Conservation (phyloP, 257 asterid genomes). For the Lycium ferocissimum region DNA sequence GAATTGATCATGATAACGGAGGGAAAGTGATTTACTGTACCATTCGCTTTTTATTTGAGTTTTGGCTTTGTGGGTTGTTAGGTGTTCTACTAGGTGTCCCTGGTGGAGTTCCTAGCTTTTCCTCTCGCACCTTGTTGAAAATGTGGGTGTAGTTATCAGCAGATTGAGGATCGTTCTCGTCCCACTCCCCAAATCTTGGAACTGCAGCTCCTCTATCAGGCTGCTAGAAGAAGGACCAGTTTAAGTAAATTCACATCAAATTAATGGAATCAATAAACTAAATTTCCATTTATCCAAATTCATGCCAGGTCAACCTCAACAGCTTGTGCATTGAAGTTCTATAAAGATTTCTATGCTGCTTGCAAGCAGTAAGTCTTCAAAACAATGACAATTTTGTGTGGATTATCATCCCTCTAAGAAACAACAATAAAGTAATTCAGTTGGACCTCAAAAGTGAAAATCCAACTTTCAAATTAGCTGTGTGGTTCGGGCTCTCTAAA, state of each 20-base stretch:
- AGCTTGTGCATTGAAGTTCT: neutral
- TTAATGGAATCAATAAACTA: neutral
- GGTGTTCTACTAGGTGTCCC: slow-evolving; percentile 55
- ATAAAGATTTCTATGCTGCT: neutral
- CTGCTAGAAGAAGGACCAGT: slow-evolving; percentile 38
- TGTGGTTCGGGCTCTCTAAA: too few species aligned
- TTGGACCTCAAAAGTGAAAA: neutral
- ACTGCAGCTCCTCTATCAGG: slow-evolving; percentile 81
- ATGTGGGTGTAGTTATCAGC: slow-evolving; percentile 81
- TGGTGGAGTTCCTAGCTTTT: slow-evolving; percentile 54
- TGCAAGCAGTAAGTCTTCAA: slow-evolving; percentile 2
- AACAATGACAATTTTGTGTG: neutral
- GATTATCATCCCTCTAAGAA: neutral
- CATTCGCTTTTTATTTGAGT: slow-evolving; percentile 43
- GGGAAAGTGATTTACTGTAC: slow-evolving; percentile 35
- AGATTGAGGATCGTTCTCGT: slow-evolving; percentile 69
- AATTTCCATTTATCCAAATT: neutral
- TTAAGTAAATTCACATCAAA: neutral
- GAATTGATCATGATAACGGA: neutral
- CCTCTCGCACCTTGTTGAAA: slow-evolving; percentile 68
- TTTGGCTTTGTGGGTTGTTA: slow-evolving; percentile 35
- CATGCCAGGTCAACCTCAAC: neutral
- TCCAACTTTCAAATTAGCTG: neutral
- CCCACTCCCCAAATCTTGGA: slow-evolving; percentile 93
- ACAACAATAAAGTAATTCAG: neutral